Evolutionary conservation across 352 stramenopile genomes (phyloP).

Genomic region (Thraustochytrium striatum): DNA sequence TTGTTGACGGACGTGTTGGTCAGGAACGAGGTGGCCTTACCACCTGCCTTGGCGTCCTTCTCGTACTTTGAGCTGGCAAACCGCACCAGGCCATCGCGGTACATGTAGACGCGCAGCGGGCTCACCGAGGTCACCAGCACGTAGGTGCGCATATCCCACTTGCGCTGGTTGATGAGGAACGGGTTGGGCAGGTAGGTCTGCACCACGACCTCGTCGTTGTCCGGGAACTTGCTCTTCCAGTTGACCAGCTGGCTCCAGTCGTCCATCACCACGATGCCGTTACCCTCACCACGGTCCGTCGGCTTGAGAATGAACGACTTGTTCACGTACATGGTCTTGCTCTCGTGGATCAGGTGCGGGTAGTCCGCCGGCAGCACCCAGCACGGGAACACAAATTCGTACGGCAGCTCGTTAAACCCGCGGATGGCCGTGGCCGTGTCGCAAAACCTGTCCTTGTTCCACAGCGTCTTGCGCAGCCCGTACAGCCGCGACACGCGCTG

Average conservation of each 20-base stretch:
- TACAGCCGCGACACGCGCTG: conserved; percentile 43
- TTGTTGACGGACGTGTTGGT: conserved; percentile 49
- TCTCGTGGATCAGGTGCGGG: conserved; percentile 15
- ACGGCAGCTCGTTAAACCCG: conserved; percentile 2
- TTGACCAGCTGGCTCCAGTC: neutral
- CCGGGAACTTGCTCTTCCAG: conserved; percentile 36
- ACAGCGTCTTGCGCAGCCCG: conserved; percentile 42
- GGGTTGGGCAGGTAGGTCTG: conserved; percentile 60
- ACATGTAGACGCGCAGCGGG: conserved; percentile 74
- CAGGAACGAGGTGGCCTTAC: conserved; percentile 6
- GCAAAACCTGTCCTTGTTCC: conserved; percentile 46
- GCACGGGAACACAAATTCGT: conserved; percentile 44
- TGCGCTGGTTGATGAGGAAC: conserved; percentile 73
- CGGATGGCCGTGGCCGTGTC: conserved; percentile 32
- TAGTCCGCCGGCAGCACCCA: conserved; percentile 44
- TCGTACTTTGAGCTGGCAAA: conserved; percentile 55
- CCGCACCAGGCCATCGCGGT: conserved; percentile 67
- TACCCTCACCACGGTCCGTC: conserved; percentile 45
- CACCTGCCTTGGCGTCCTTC: conserved; percentile 38
- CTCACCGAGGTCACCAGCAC: conserved; percentile 73
- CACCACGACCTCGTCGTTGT: conserved; percentile 38
- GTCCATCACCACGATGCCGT: conserved; percentile 45
- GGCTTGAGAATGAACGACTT: conserved; percentile 44
- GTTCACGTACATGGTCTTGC: neutral
- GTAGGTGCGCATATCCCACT: conserved; percentile 79